Percentiles rank a stretch among this genome's conserved stretches.
These are phyloP conservation scores for Gloeopeniophorella convolvens DNA, from an alignment of 768 basidiomycete genomes.

Conservation along the genomic window DNA sequence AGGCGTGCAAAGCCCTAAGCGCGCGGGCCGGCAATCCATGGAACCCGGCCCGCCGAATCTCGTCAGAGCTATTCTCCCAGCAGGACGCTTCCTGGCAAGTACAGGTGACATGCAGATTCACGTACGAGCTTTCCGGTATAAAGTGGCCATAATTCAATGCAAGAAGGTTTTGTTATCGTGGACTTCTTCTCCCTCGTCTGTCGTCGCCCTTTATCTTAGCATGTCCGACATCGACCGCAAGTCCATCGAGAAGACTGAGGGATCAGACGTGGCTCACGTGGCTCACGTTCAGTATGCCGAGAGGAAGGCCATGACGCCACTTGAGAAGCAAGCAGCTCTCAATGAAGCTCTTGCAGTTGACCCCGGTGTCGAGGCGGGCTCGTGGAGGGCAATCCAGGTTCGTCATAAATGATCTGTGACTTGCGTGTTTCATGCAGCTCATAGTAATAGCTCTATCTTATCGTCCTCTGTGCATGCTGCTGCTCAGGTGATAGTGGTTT, in stretches of 20 bases:
- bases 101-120: too few relatives aligned
- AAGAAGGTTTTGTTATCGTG: not conserved
- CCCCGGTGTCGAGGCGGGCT: conserved; percentile 35
- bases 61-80: too few relatives aligned
- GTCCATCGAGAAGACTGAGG: not conserved
- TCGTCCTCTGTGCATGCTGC: conserved; percentile 41
- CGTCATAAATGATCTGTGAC: not conserved
- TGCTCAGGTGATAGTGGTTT: conserved; percentile 49
- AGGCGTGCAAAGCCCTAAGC: too few relatives aligned
- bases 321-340: conserved; percentile 36
- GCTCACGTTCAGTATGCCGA: not conserved
- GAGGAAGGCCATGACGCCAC: conserved; percentile 30
- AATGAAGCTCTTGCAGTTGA: conserved; percentile 36
- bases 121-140: too few relatives aligned
- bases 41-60: too few relatives aligned
- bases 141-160: too few relatives aligned
- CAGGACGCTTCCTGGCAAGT: too few relatives aligned
- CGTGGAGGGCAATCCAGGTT: conserved; percentile 34
- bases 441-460: too few relatives aligned
- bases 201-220: not conserved
- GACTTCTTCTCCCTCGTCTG: not conserved
- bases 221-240: not conserved
- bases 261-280: not conserved
- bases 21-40: too few relatives aligned
- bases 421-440: conserved; percentile 26